Percentiles rank a stretch among this genome's conserved stretches.
Conservation (phyloP, 1,139 yeast genomes). For the Protomyces gravidus region DNA sequence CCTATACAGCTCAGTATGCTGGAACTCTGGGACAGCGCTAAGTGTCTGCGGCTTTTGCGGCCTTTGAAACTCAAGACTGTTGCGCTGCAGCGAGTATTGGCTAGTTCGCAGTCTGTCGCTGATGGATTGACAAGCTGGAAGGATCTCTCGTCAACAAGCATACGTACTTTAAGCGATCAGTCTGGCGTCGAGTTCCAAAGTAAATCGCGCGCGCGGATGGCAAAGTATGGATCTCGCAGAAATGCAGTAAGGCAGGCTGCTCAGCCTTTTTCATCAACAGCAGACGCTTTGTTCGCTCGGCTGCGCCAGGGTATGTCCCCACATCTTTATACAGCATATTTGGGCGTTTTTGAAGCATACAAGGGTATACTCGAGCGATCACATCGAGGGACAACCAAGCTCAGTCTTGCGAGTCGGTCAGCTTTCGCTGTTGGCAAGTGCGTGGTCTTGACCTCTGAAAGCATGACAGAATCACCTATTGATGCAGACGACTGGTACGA, state of each 20-base stretch:
- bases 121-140: slow-evolving; percentile 22
- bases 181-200: background rate
- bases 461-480: background rate
- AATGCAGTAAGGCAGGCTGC: background rate
- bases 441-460: slow-evolving; percentile 9
- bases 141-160: background rate
- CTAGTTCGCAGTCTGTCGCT: slow-evolving; percentile 5
- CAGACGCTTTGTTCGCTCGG: background rate
- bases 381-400: background rate
- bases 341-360: slow-evolving; percentile 22
- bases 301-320: slow-evolving; percentile 9
- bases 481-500: slow-evolving; percentile 28
- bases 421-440: slow-evolving; percentile 22
- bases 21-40: slow-evolving; percentile 21
- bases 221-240: slow-evolving; percentile 18
- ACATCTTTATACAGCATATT: slow-evolving; percentile 11
- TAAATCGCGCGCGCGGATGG: background rate
- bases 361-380: slow-evolving; percentile 7
- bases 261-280: background rate
- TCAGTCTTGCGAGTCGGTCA: slow-evolving; percentile 11
- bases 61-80: slow-evolving; percentile 25
- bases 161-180: background rate
- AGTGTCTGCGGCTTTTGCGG: slow-evolving; percentile 23
- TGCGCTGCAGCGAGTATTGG: slow-evolving; percentile 16
- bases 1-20: background rate